Evolutionary conservation across 129 eudicot genomes (phyloP).

Genomic region (carrot (Daucus carota)): DH1_v3.0 NC_030382.2:11300001-11300500

Average conservation of each 20-base stretch:
- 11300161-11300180: background rate
- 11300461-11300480: slow-evolving; percentile 92
- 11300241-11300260: background rate
- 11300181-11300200: background rate
- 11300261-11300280: background rate
- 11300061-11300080: background rate
- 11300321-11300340: background rate
- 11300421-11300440: slow-evolving; percentile 80
- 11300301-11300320: background rate
- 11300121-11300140: background rate
- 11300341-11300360: background rate
- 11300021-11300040: background rate
- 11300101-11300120: background rate
- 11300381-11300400: background rate
- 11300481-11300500: slow-evolving; percentile 32
- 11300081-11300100: background rate
- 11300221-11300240: background rate
- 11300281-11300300: background rate
- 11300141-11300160: background rate
- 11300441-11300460: slow-evolving; percentile 81
- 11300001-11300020: background rate
- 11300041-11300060: background rate
- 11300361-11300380: background rate
- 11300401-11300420: slow-evolving; percentile 78
- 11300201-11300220: background rate